These are phyloP conservation scores for Linum trigynum DNA, from an alignment of 345 rosid species.

Conservation along the genomic window DNA sequence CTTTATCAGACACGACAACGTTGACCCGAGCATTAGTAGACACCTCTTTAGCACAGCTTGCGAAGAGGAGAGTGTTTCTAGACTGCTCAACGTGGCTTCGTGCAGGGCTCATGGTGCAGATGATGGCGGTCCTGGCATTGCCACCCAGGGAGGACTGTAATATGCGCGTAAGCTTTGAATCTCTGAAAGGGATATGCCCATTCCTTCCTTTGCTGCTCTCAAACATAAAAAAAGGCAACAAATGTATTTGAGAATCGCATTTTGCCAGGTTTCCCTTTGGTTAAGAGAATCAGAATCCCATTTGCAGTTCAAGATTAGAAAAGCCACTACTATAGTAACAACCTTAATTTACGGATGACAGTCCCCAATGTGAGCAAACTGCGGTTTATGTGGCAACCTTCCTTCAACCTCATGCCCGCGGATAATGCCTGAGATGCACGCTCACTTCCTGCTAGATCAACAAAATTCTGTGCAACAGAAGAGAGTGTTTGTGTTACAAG, in stretches of 20 bases:
- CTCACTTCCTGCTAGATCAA: slow-evolving; percentile 97
- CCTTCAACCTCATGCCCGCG: slow-evolving; percentile 82
- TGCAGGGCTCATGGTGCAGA: slow-evolving; percentile 93
- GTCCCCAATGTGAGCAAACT: slow-evolving; percentile 90
- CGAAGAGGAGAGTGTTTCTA: slow-evolving; percentile 84
- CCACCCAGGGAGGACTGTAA: slow-evolving; percentile 90
- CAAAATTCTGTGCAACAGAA: slow-evolving; percentile 48
- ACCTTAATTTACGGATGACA: slow-evolving; percentile 93
- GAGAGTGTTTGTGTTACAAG: slow-evolving; percentile 8
- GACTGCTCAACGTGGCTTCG: slow-evolving; percentile 89
- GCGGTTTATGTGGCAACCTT: slow-evolving; percentile 92
- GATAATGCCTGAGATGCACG: slow-evolving; percentile 90
- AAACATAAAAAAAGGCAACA: slow-evolving; percentile 17
- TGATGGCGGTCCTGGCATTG: slow-evolving; percentile 83
- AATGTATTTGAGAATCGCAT: background rate
- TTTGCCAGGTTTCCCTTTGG: slow-evolving; percentile 1
- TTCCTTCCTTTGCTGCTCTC: slow-evolving; percentile 82
- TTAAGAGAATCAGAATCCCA: background rate
- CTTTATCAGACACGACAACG: slow-evolving; percentile 81
- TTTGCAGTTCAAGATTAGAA: background rate
- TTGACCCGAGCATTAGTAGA: slow-evolving; percentile 81
- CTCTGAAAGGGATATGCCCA: slow-evolving; percentile 87
- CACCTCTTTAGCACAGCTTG: slow-evolving; percentile 94
- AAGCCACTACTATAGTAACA: background rate
- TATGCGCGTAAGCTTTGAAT: slow-evolving; percentile 90